Evolutionary conservation across 2,329 filamentous ascomycete species (phyloP), one percentile per base, ranked within the genome.

Genomic region (Neofusicoccum parvum): DNA sequence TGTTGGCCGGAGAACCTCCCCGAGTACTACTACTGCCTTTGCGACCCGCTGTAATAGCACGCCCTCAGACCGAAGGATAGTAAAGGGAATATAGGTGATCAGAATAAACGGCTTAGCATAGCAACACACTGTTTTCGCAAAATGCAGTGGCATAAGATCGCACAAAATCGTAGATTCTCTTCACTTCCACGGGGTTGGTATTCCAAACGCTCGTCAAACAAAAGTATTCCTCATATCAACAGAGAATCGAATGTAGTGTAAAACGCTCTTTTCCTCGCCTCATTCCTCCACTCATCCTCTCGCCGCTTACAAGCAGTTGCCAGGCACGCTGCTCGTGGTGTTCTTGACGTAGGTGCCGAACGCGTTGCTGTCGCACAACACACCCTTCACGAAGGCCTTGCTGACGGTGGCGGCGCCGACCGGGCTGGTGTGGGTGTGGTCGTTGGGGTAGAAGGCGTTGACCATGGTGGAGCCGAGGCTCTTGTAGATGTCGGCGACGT

Each of bases 351-450:
- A 73, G 11, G 46, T 34, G 23, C 32, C 48, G 20, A 65, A n/a
- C 9, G 27, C 56, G 12, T 71, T 75, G 48, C 74, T 72, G 1
- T 74, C 80, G 70, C 85, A 87, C 66, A 81, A 77, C 10, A 87
- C 73, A 0, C 79, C 86, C 78, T 87, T 86, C 27, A 87, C 82
- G 70, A 89, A 90, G 2, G 85, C 82, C 69, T 84, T 79, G 0
- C 85, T 81, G 62, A 86, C 83, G 3, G 83, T 75, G 66, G 85
- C 79, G 1, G 88, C 87, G 14, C 86, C 84, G 34, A 75, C 78
- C 0, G 85, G 78, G 60, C 81, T 84, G 1, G 87, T 88, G 73
- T 90, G 88, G 0, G 87, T 90, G 74, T 90, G 87, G 69, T 89
- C 87, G 17, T 80, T 80, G 0, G 87, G 86, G 68, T 83, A 90